Base-by-base conservation (phyloP, 192 early-diverging fungal species). In the Coemansia sp. region DNA sequence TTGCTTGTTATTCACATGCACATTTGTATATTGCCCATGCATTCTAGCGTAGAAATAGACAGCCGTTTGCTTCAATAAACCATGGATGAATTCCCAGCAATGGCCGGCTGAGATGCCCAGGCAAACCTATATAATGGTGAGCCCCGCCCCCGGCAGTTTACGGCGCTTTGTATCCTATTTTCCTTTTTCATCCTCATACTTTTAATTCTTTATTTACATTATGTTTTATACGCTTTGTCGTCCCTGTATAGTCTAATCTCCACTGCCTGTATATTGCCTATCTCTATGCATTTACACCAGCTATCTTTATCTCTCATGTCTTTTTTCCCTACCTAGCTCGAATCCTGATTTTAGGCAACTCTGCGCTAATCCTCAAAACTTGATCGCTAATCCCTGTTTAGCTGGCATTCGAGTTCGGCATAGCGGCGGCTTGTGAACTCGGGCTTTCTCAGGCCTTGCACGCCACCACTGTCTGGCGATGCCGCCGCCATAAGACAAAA, bases 1-100 rank as follows among this genome's bases (percentile, higher is more conserved):
- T 51, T 51, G 48, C 10, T 51, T 55, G 51, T 27, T 55, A 31
- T 31, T 55, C 25, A 4, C 14, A 8, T 29, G 27, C 27, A 23
- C 25, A 14, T 4, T 55, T 27, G 51, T 55, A 29, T 55, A 55
- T 55, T 31, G 27, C 51, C 2, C 51, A 55, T 55, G 27, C 51
- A 55, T 55, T 55, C 25, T 55, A 55, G 51, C 51, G 51, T 55
- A 55, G 51, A 55, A 55, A 55, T 31, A 27, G 51, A 55, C 51
- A 51, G n/a, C 48, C 19, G 48, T 25, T 19, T 11, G 48, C 48
- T 51, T 25, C 48, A 51, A 23, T 27, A 25, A 25, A 25, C 48
- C 48, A 51, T 55, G 51, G 51, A 55, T 55, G 51, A 55, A 55
- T 31, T 25, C 51, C 31, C 27, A 14, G 9, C 23, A 12, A 15